Conservation (phyloP, 192 early-diverging fungal species). For the Lobosporangium transversale region DNA sequence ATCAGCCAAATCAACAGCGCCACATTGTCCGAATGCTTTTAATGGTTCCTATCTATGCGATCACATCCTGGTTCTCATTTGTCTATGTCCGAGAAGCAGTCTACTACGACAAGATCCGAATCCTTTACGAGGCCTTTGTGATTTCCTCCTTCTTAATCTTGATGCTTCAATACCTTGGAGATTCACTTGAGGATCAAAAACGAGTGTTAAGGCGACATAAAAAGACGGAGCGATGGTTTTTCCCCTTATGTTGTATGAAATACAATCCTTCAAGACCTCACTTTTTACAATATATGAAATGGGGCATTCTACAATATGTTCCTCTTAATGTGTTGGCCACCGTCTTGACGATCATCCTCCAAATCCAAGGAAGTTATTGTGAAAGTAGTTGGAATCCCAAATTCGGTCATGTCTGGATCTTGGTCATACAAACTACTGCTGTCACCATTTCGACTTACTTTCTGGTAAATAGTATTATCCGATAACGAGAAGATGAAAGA, state of each 20-base stretch:
- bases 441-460: conserved; percentile 73
- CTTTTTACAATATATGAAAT: conserved; percentile 68
- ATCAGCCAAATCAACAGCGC: conserved; percentile 73
- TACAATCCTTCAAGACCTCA: conserved; percentile 69
- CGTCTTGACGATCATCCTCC: conserved; percentile 67
- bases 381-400: conserved; percentile 70
- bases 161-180: conserved; percentile 75
- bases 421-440: conserved; percentile 66
- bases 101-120: conserved; percentile 73
- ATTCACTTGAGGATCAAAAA: conserved; percentile 58
- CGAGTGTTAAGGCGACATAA: conserved; percentile 48
- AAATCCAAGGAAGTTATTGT: conserved; percentile 68
- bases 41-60: conserved; percentile 78
- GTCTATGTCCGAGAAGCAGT: conserved; percentile 73
- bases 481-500: too few species aligned
- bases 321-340: conserved; percentile 67
- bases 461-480: conserved; percentile 56
- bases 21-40: conserved; percentile 80
- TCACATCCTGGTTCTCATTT: conserved; percentile 75
- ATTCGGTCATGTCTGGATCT: conserved; percentile 76
- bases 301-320: conserved; percentile 79
- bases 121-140: conserved; percentile 78
- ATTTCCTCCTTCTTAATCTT: conserved; percentile 80
- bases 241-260: conserved; percentile 68
- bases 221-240: conserved; percentile 66